Base-by-base conservation (phyloP, 1,139 yeast species). In the Saccharomyces hybrid region DNA sequence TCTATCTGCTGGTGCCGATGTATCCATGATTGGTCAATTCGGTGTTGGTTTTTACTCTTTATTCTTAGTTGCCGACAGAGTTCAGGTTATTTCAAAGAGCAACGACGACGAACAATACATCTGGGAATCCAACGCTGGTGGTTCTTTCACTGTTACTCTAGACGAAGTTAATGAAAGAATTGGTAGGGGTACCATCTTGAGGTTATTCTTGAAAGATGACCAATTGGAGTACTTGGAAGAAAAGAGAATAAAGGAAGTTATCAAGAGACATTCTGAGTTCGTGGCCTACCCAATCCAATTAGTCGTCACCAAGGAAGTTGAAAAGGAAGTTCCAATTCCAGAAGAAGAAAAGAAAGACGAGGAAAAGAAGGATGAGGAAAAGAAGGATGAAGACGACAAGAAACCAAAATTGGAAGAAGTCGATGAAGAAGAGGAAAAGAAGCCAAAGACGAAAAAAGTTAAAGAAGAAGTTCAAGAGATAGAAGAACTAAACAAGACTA, bases 11-110 rank as follows among this genome's bases (percentile, higher is more conserved):
- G 99, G 99, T 79, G 99, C 99, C 63, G 99, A 95, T 76, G 97
- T 95, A 63, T 90, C 98, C n/a, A 30, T 30, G 32, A 30, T 30
- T 9, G 32, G 32, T 30, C 99, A 95, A 80, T 95, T 95, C 81
- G 99, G 99, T 89, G 99, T 95, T 69, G 99, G 99, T 84, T 95
- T 95, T 93, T 95, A 95, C 87, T 93, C 99, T 56, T 82, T 93
- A 68, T 95, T 95, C 88, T 85, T 95, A 80, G 99, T 95, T 72
- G 99, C 99, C 71, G 99, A 95, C 80, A 90, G 85, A 70, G 99
- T 95, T 63, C 97, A 93, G 80, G 99, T 95, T 68, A 89, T 95
- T 74, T 88, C 99, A 62, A 95, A 95, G 83, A 87, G 90, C 83
- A 95, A 95, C 73, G 99, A 95, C 71, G 99, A 95, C 75, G 99